phyloP scores from a whole-genome alignment of 176 grass and related monocot species.

The Oryza officinalis region DNA sequence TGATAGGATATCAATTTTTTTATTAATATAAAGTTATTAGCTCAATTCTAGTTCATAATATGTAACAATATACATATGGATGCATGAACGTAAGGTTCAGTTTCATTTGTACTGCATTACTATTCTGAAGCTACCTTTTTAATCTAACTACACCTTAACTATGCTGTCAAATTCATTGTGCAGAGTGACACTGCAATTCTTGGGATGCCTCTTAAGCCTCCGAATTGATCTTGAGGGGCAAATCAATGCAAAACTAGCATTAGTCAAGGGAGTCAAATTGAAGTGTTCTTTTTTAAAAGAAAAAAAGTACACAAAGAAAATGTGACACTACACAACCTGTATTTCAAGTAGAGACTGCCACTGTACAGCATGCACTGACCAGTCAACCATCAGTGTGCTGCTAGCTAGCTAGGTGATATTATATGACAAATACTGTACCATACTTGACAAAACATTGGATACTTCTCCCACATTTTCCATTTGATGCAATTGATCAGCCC shows the following conservation, averaged over 20 bases:
- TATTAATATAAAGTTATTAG: neutral
- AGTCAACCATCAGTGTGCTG: neutral
- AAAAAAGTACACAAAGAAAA: neutral
- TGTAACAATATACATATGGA: neutral
- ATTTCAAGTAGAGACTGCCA: neutral
- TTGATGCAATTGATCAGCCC: neutral
- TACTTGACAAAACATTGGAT: slow-evolving; percentile 5
- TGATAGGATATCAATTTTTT: neutral
- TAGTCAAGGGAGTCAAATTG: neutral
- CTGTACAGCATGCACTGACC: neutral
- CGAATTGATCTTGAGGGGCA: neutral
- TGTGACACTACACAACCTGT: neutral
- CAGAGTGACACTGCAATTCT: neutral
- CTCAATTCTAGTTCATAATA: neutral
- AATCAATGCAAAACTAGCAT: neutral
- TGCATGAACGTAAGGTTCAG: neutral
- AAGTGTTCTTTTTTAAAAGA: neutral
- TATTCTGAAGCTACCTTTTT: neutral
- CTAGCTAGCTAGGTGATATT: neutral
- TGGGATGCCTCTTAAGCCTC: neutral
- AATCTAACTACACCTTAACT: neutral
- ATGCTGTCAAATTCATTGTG: neutral
- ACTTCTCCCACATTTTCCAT: neutral
- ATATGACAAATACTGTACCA: neutral
- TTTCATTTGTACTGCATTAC: neutral